Conservation (phyloP, 2,329 filamentous ascomycete species). For the Bisporella sp. region DNA sequence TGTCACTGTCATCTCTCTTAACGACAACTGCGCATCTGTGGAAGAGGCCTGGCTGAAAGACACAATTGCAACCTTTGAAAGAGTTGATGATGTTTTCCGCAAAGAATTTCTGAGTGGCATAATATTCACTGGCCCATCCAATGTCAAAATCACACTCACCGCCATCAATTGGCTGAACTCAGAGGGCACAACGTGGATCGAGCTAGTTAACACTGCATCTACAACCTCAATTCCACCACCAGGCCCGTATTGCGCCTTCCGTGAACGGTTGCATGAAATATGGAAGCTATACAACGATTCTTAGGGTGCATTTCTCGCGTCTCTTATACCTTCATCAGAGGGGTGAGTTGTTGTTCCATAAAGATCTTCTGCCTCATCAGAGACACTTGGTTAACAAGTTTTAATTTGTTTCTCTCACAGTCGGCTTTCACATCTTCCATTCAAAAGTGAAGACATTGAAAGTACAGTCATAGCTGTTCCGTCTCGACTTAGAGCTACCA, state of each 20-base stretch:
- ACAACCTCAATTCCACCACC: neutral
- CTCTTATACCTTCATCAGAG: neutral
- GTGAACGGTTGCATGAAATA: neutral
- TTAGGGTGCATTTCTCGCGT: neutral
- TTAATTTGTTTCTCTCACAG: neutral
- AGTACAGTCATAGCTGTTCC: neutral
- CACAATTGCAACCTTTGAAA: neutral
- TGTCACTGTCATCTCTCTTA: neutral
- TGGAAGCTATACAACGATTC: neutral
- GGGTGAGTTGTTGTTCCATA: neutral
- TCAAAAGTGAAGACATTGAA: neutral
- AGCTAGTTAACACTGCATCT: neutral
- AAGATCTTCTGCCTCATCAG: too few relatives aligned
- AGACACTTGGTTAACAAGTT: neutral
- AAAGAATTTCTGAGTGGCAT: neutral
- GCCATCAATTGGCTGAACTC: neutral
- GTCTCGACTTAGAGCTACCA: neutral
- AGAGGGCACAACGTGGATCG: neutral
- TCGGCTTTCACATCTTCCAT: neutral
- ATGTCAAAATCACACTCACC: neutral
- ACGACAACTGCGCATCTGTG: neutral
- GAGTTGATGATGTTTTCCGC: neutral
- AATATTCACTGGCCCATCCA: neutral
- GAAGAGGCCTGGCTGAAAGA: slow-evolving; percentile 39
- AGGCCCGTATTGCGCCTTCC: neutral